Evolutionary conservation across 2,329 filamentous ascomycete species (phyloP).

Genomic region (Diplodia corticola): DNA sequence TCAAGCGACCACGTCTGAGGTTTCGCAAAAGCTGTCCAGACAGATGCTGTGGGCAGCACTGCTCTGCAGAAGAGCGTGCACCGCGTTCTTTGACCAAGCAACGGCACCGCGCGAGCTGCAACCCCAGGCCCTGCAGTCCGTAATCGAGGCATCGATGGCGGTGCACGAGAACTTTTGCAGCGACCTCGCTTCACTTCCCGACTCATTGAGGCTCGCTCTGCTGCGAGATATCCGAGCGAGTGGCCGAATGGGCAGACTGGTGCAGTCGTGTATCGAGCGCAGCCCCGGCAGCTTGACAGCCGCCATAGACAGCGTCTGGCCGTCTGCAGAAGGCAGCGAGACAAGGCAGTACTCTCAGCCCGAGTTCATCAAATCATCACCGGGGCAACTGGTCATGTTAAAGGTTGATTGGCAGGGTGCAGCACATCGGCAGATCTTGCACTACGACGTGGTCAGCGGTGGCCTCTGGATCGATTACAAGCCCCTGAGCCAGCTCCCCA

Average conservation of each 20-base stretch:
- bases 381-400: background rate
- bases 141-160: slow-evolving; percentile 44
- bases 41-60: slow-evolving; percentile 59
- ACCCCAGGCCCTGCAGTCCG: slow-evolving; percentile 28
- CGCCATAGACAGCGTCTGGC: slow-evolving; percentile 48
- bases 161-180: slow-evolving; percentile 51
- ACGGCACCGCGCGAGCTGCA: background rate
- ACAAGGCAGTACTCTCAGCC: slow-evolving; percentile 26
- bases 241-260: slow-evolving; percentile 37
- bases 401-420: background rate
- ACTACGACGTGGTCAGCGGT: slow-evolving; percentile 51
- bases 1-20: slow-evolving; percentile 40
- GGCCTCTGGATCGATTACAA: slow-evolving; percentile 52
- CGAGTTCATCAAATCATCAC: slow-evolving; percentile 26
- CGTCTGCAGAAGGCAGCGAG: slow-evolving; percentile 33
- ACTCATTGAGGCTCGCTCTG: slow-evolving; percentile 42
- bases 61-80: slow-evolving; percentile 55
- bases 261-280: slow-evolving; percentile 42
- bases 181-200: slow-evolving; percentile 40
- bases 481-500: slow-evolving; percentile 55
- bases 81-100: background rate
- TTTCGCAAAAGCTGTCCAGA: slow-evolving; percentile 40
- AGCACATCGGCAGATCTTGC: slow-evolving; percentile 37
- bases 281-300: slow-evolving; percentile 33
- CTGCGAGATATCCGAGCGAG: slow-evolving; percentile 51